Evolutionary conservation across 164 flowering plant species (phyloP), one percentile per base, ranked within the genome.

Genomic region (Aristolochia contorta): DNA sequence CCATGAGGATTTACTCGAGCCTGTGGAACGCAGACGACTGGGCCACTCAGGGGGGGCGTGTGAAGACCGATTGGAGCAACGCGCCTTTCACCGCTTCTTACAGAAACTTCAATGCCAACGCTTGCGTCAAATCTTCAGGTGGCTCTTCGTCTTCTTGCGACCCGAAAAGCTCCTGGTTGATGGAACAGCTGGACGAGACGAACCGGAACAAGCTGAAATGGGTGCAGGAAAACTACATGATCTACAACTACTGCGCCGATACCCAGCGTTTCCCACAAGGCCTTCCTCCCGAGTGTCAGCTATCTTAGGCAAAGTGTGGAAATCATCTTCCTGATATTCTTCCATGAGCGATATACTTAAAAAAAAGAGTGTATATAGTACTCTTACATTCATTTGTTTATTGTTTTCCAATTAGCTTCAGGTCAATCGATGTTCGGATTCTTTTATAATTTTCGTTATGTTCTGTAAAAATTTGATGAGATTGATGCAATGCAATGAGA

Each of bases 231-330:
- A 65, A 79, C 43, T 65, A 56, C 63, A 73, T 73, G 81, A 51
- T 80, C 21, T 75, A 75, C 49, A 62, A 75, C 52, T 77, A 77
- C 59, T 79, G 83, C 66, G 25, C 60, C 18, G 77, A 79, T 53
- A 19, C 48, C 16, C 71, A 75, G 47, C 69, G 79, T 30, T 77
- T 71, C 24, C 73, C 79, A 30, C 69, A 71, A 23, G 80, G 83
- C 9, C 22, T 68, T 5, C 74, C 78, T 4, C 50, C 56, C 0
- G 82, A 75, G 60, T 75, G 76, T 37, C 43, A 37, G 43, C 43
- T 37, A 8, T 37, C 43, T 37, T 37, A 37, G 43, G 10, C 30
- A 27, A 27, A 27, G 30, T 2, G 30, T 27, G 43, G 43, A 37
- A 37, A 37, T 37, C 9, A 37, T 37, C 12, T 37, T 37, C 43